Percentiles rank a stretch among this genome's conserved stretches.
These are phyloP conservation scores for Fusarium goolgardi DNA, from an alignment of 2,329 filamentous ascomycete genomes.

Conservation along the genomic window DNA sequence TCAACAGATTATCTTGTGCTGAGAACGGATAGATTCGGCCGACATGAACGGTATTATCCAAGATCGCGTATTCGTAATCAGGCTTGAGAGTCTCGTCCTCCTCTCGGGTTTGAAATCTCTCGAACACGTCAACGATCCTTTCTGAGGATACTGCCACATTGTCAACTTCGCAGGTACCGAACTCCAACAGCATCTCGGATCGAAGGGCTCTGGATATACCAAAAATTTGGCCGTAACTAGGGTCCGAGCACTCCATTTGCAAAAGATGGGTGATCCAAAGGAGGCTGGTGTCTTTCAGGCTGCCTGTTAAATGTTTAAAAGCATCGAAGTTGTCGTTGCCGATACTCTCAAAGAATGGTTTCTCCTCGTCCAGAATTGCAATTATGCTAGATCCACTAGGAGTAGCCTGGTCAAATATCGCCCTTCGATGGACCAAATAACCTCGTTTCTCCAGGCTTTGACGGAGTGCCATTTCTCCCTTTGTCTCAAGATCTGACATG, in stretches of 20 bases:
- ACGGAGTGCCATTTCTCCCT: not conserved
- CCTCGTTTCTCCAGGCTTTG: not conserved
- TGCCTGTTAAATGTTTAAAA: not conserved
- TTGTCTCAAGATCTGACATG: not conserved
- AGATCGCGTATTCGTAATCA: slow-evolving; percentile 7
- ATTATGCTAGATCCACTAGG: not conserved
- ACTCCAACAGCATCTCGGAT: not conserved
- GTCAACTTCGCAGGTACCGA: slow-evolving; percentile 3
- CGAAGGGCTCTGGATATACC: not conserved
- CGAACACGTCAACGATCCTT: not conserved
- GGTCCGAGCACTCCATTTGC: not conserved
- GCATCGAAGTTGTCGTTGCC: not conserved
- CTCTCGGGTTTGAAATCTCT: not conserved
- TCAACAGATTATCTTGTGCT: not conserved
- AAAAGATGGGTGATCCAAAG: slow-evolving; percentile 7
- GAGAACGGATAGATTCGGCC: slow-evolving; percentile 2
- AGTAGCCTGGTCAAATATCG: not conserved
- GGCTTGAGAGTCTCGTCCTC: not conserved
- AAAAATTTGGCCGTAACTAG: not conserved
- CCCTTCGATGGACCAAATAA: not conserved
- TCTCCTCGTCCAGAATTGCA: not conserved
- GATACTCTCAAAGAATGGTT: slow-evolving; percentile 6
- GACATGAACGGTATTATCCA: not conserved
- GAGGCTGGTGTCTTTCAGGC: not conserved
- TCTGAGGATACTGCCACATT: not conserved